phyloP scores from a whole-genome alignment of 139 green algal genomes.

The Haematococcus sp. region DNA sequence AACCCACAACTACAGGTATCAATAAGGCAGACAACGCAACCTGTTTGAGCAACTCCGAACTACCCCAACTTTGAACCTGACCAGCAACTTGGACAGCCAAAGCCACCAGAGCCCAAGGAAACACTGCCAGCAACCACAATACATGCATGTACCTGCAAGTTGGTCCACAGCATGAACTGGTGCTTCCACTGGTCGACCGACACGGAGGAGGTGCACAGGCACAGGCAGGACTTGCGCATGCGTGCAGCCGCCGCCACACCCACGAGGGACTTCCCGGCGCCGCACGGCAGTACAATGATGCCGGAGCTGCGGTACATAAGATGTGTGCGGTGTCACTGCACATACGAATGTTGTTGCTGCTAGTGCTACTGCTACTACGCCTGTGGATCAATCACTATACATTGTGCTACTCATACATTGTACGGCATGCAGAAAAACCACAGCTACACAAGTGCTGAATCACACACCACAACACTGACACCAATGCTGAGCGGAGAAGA shows the following conservation, averaged over 20 bases:
- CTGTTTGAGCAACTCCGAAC: no score
- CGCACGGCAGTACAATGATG: constrained; percentile 98
- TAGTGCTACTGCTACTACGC: no score
- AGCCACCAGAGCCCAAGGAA: no score
- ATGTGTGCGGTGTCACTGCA: background rate
- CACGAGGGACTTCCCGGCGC: constrained; percentile 92
- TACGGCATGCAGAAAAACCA: background rate
- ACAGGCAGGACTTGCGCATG: constrained; percentile 86
- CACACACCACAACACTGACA: background rate
- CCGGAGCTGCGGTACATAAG: constrained; percentile 52
- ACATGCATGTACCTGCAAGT: constrained; percentile 52
- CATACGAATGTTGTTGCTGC: background rate
- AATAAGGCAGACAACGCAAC: no score
- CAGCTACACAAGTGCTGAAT: background rate
- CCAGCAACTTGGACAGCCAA: no score
- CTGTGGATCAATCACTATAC: no score
- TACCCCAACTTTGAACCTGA: no score
- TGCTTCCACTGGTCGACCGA: constrained; percentile 95
- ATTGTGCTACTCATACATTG: no score
- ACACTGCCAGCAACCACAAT: no score
- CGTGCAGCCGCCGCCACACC: constrained; percentile 84
- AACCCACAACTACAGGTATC: no score
- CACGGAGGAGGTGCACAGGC: constrained; percentile 79
- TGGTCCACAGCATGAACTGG: constrained; percentile 97
- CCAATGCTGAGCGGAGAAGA: no score